Evolutionary conservation across 352 stramenopile genomes (phyloP).

Genomic region (Albugo candida): DNA sequence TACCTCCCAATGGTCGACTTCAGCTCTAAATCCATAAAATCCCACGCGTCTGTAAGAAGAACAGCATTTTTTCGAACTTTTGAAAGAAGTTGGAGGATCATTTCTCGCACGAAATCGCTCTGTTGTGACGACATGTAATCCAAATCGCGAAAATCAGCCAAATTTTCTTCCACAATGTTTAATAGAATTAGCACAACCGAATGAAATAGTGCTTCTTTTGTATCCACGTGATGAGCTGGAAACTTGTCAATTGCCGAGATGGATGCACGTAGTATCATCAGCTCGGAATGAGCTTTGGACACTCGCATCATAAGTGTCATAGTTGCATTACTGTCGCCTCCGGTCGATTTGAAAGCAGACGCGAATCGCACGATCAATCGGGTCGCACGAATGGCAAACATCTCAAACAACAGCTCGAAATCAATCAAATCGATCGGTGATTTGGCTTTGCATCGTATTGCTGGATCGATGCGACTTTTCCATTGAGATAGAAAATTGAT

Average conservation of each 20-base stretch:
- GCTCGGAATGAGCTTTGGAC: slow-evolving; percentile 24
- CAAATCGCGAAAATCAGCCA: slow-evolving; percentile 32
- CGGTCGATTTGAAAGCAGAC: slow-evolving; percentile 18
- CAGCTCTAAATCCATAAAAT: slow-evolving; percentile 44
- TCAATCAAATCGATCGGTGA: slow-evolving; percentile 15
- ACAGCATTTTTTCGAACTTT: slow-evolving; percentile 39
- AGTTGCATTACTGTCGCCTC: slow-evolving; percentile 25
- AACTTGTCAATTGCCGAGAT: slow-evolving; percentile 11
- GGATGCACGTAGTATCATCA: slow-evolving; percentile 22
- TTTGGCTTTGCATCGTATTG: slow-evolving; percentile 17
- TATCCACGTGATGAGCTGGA: slow-evolving; percentile 6
- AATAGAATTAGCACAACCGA: slow-evolving; percentile 25
- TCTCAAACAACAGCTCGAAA: slow-evolving; percentile 17
- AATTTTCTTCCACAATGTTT: slow-evolving; percentile 22
- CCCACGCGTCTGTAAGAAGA: slow-evolving; percentile 48
- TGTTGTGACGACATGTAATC: slow-evolving; percentile 35
- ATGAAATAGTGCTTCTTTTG: slow-evolving; percentile 12
- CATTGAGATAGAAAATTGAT: slow-evolving; percentile 15
- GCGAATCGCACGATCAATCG: slow-evolving; percentile 14
- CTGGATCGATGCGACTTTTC: slow-evolving; percentile 13
- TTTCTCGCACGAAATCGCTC: slow-evolving; percentile 21
- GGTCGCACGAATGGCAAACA: slow-evolving; percentile 18
- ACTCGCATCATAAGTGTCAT: slow-evolving; percentile 33
- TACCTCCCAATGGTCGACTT: slow-evolving; percentile 40
- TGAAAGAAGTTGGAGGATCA: slow-evolving; percentile 21